These are phyloP conservation scores for Nakazawaea ambrosiae DNA, from an alignment of 805 yeast species.

Conservation along the genomic window DNA sequence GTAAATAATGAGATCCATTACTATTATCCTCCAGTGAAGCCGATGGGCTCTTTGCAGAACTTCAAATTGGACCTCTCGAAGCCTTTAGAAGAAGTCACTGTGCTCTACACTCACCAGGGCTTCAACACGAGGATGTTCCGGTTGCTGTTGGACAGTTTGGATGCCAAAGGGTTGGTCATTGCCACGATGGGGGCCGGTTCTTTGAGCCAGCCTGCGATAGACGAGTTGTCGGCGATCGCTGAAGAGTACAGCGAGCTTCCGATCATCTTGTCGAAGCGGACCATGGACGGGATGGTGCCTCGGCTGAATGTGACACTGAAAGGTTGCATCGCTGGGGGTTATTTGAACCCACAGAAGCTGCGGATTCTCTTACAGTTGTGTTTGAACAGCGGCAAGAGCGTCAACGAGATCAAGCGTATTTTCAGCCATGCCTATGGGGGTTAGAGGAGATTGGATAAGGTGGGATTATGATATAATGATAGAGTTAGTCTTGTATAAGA, in stretches of 20 bases:
- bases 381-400: conserved; percentile 31
- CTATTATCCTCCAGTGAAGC: conserved; percentile 49
- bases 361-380: conserved; percentile 53
- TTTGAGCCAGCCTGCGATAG: conserved; percentile 38
- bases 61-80: conserved; percentile 29
- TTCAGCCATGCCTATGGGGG: conserved; percentile 53
- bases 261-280: conserved; percentile 55
- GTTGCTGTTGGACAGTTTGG: conserved; percentile 35
- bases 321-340: conserved; percentile 55
- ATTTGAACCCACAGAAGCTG: conserved; percentile 58
- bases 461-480: too few relatives aligned
- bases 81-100: conserved; percentile 37
- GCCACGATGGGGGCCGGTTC: conserved; percentile 75
- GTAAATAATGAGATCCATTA: conserved; percentile 60
- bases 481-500: too few relatives aligned
- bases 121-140: conserved; percentile 42
- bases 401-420: conserved; percentile 32
- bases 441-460: too few relatives aligned
- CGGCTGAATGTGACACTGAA: conserved; percentile 32
- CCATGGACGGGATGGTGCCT: conserved; percentile 70
- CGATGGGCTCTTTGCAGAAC: conserved; percentile 43
- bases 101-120: conserved; percentile 57
- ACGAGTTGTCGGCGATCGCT: conserved; percentile 33
- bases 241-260: conserved; percentile 36
- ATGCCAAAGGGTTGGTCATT: conserved; percentile 48